A percentile compares a stretch with the other conserved stretches of the same genome.
Evolutionary conservation across 495 filamentous ascomycete genomes (phyloP).

Genomic region (Hypoxylon trugodes): DNA sequence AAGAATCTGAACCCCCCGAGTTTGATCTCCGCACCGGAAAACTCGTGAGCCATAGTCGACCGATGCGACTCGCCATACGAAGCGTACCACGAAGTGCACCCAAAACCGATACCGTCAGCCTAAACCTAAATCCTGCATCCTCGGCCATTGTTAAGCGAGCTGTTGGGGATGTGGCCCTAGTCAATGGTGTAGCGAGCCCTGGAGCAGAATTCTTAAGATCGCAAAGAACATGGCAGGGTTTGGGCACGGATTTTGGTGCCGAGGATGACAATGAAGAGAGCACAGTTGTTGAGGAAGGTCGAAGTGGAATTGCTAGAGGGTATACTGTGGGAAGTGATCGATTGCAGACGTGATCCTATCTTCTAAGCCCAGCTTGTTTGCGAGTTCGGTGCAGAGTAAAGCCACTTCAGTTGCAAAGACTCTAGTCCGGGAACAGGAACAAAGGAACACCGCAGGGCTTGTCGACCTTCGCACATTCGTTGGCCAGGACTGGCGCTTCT

Average conservation of each 20-base stretch:
- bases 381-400: too few species aligned
- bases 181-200: constrained; percentile 85
- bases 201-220: constrained; percentile 86
- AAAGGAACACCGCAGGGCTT: too few species aligned
- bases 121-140: constrained; percentile 30
- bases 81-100: constrained; percentile 37
- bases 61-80: constrained; percentile 65
- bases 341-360: constrained; percentile 37
- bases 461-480: too few species aligned
- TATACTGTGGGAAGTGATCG: constrained; percentile 75
- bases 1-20: constrained; percentile 76
- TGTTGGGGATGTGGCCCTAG: constrained; percentile 68
- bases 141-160: constrained; percentile 44
- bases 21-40: constrained; percentile 90
- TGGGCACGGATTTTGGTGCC: constrained; percentile 80
- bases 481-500: too few species aligned
- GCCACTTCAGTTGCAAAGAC: too few species aligned
- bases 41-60: constrained; percentile 83
- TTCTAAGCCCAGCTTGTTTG: not conserved
- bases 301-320: constrained; percentile 88
- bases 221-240: constrained; percentile 87
- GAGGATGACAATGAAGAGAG: constrained; percentile 67
- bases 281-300: constrained; percentile 78
- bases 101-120: constrained; percentile 33
- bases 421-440: too few species aligned